These are phyloP conservation scores for Gossypium herbaceum DNA, from an alignment of 345 rosid species.

Conservation along the genomic window DNA sequence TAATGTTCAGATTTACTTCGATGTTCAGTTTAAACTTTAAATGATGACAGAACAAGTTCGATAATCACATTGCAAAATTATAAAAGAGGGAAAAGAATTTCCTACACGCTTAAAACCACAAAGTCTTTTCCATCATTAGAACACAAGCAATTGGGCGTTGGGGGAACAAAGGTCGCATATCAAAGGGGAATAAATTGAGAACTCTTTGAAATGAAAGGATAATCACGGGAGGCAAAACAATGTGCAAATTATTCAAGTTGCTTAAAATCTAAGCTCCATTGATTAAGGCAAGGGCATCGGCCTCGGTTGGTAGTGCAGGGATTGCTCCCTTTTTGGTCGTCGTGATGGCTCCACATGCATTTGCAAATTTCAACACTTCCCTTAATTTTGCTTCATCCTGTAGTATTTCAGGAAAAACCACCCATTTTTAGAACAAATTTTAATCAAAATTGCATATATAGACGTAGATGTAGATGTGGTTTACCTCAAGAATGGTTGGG, in stretches of 20 bases:
- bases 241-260: background rate
- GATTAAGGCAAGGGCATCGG: conserved; percentile 53
- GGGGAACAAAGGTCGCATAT: background rate
- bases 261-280: conserved; percentile 16
- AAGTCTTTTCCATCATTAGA: background rate
- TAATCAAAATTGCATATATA: background rate
- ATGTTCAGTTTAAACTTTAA: background rate
- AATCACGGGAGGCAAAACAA: background rate
- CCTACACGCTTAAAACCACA: background rate
- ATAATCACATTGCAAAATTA: background rate
- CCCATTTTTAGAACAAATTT: background rate
- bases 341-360: conserved; percentile 97
- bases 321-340: conserved; percentile 98
- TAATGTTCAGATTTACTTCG: too few relatives aligned
- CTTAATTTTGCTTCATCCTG: conserved; percentile 78
- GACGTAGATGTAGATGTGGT: background rate
- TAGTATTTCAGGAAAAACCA: background rate
- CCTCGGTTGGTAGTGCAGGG: conserved; percentile 76
- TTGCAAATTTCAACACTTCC: conserved; percentile 69
- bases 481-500: conserved; percentile 63
- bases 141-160: background rate
- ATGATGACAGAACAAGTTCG: background rate
- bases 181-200: conserved; percentile 4
- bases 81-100: background rate
- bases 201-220: background rate